These are phyloP conservation scores for Penicillium arizonense DNA, from an alignment of 495 filamentous ascomycete genomes.

Conservation along the genomic window DNA sequence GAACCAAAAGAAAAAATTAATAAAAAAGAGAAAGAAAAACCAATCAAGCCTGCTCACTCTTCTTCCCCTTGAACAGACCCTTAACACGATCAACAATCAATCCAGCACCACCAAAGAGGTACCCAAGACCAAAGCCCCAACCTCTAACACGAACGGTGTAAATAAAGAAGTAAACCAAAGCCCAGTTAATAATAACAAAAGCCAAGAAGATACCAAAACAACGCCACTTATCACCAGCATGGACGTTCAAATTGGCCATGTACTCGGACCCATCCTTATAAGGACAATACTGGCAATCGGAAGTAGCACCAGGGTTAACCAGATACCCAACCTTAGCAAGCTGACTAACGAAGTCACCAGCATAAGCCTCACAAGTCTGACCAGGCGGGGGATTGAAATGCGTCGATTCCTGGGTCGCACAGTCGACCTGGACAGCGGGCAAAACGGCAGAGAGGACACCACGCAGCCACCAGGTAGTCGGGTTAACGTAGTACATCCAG, in stretches of 20 bases:
- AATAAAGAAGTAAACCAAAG: constrained; percentile 81
- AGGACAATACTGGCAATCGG: constrained; percentile 73
- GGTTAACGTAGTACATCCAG: constrained; percentile 77
- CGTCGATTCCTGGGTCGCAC: constrained; percentile 58
- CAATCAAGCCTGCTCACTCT: constrained; percentile 15
- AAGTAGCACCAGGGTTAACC: constrained; percentile 52
- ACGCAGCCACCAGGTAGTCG: constrained; percentile 68
- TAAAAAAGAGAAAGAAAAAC: neutral
- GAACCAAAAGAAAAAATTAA: neutral
- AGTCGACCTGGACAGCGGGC: constrained; percentile 53
- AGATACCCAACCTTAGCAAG: constrained; percentile 55
- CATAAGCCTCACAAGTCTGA: constrained; percentile 62
- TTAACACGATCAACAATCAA: constrained; percentile 43
- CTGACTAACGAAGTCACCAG: constrained; percentile 48
- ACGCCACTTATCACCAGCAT: constrained; percentile 63
- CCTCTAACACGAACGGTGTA: constrained; percentile 72
- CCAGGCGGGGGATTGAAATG: constrained; percentile 64
- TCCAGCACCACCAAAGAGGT: constrained; percentile 51
- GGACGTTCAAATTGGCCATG: constrained; percentile 64
- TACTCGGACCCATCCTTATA: constrained; percentile 67
- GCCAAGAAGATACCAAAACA: constrained; percentile 78
- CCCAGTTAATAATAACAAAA: constrained; percentile 76
- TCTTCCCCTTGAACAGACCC: constrained; percentile 35
- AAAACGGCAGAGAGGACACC: constrained; percentile 67
- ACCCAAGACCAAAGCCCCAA: constrained; percentile 71